phyloP scores from a whole-genome alignment of 2,329 filamentous ascomycete species.

The Acrodontium crateriforme region DNA sequence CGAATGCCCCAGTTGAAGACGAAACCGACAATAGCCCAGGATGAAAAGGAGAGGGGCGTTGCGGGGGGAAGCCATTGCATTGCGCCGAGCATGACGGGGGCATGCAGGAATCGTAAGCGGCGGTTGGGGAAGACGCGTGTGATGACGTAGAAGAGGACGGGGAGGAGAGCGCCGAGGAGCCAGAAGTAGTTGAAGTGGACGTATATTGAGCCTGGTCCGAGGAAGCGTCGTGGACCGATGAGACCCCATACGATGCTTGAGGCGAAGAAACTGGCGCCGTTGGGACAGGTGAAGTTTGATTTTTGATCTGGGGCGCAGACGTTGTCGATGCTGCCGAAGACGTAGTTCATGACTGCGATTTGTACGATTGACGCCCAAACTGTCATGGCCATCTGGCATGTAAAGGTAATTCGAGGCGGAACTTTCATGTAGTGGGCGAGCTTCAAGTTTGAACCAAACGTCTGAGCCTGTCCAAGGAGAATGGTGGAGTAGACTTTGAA shows the following conservation, averaged over 20 bases:
- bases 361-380: conserved; percentile 67
- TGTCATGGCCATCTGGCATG: conserved; percentile 64
- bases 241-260: conserved; percentile 83
- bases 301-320: conserved; percentile 70
- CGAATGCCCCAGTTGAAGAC: conserved; percentile 26
- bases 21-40: conserved; percentile 47
- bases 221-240: conserved; percentile 66
- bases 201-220: conserved; percentile 62
- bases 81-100: conserved; percentile 66
- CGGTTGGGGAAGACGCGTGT: conserved; percentile 7
- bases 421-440: conserved; percentile 84
- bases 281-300: conserved; percentile 77
- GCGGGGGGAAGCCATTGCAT: conserved; percentile 80
- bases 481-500: conserved; percentile 78
- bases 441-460: conserved; percentile 78
- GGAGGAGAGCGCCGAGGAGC: conserved; percentile 59
- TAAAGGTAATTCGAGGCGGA: conserved; percentile 62
- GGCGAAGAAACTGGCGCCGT: conserved; percentile 80
- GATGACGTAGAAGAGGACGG: conserved; percentile 61
- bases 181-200: conserved; percentile 70
- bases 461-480: conserved; percentile 53
- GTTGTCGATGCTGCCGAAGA: conserved; percentile 62
- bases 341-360: conserved; percentile 79
- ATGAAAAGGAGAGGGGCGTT: conserved; percentile 68
- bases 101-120: conserved; percentile 9